Conservation (phyloP, 2,329 filamentous ascomycete species). For the Botrytis cinerea region DNA sequence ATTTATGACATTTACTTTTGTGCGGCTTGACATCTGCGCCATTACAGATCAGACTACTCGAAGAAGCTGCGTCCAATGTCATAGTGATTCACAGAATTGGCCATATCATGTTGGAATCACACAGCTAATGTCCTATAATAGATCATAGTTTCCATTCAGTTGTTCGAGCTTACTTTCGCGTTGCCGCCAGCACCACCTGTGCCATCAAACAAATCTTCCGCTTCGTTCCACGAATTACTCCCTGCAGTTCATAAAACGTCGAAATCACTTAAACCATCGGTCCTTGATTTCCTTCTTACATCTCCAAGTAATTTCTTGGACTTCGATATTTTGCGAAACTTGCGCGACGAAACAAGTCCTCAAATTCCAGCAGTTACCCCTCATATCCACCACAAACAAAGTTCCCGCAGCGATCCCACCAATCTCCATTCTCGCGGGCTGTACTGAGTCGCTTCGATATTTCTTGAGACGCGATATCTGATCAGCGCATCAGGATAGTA, state of each 20-base stretch:
- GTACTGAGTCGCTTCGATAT: conserved; percentile 6
- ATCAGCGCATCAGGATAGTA: conserved; percentile 31
- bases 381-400: background rate
- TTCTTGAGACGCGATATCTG: conserved; percentile 25
- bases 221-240: conserved; percentile 34
- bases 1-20: conserved; percentile 6
- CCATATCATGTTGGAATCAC: conserved; percentile 22
- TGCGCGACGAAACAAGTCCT: conserved; percentile 1
- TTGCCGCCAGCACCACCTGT: conserved; percentile 34
- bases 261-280: conserved; percentile 18
- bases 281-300: conserved; percentile 27
- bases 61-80: background rate
- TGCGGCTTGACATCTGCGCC: conserved; percentile 19
- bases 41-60: conserved; percentile 12
- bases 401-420: conserved; percentile 1
- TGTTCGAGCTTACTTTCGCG: conserved; percentile 28
- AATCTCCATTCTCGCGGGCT: background rate
- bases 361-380: background rate
- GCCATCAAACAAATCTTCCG: conserved; percentile 36
- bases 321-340: conserved; percentile 19
- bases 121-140: conserved; percentile 21
- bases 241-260: conserved; percentile 25
- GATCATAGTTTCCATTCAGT: conserved; percentile 25
- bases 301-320: conserved; percentile 22
- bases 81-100: conserved; percentile 8